These are phyloP conservation scores for Petunia axillaris DNA, from an alignment of 257 asterid genomes.

Conservation along the genomic window DNA sequence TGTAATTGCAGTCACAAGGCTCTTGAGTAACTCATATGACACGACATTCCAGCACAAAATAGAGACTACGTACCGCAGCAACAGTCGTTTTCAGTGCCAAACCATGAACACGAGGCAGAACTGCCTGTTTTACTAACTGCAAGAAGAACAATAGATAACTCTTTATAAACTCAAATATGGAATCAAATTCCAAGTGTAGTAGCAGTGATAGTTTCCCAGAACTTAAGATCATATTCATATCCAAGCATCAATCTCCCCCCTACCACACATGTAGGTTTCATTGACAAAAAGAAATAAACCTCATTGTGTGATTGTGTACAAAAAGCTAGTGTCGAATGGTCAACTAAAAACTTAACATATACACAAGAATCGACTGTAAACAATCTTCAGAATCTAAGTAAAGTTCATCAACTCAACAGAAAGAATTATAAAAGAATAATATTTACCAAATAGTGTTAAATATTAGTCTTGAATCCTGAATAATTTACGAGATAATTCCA, in stretches of 20 bases:
- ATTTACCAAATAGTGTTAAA: background rate
- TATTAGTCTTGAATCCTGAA: background rate
- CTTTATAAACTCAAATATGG: constrained; percentile 11
- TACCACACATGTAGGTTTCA: background rate
- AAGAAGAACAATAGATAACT: constrained; percentile 25
- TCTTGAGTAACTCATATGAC: constrained; percentile 9
- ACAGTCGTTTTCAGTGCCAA: constrained; percentile 97
- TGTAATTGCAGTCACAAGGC: background rate
- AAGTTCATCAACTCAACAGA: background rate
- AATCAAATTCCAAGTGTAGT: background rate
- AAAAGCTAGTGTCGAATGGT: background rate
- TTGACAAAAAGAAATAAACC: constrained; percentile 1
- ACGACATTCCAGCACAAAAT: constrained; percentile 21
- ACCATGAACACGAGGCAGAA: constrained; percentile 95
- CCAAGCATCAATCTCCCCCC: constrained; percentile 1
- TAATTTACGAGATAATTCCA: background rate
- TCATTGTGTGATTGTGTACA: background rate
- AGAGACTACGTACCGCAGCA: constrained; percentile 81
- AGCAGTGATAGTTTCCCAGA: constrained; percentile 18
- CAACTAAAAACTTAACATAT: constrained; percentile 12
- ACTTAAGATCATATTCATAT: constrained; percentile 2
- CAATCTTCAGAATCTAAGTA: constrained; percentile 11
- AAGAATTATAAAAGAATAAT: background rate
- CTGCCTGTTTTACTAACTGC: constrained; percentile 86
- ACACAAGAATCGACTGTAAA: background rate